Evolutionary conservation across 305 asterid species (phyloP), one percentile per base, ranked within the genome.

Genomic region (Petunia hybrid): DNA sequence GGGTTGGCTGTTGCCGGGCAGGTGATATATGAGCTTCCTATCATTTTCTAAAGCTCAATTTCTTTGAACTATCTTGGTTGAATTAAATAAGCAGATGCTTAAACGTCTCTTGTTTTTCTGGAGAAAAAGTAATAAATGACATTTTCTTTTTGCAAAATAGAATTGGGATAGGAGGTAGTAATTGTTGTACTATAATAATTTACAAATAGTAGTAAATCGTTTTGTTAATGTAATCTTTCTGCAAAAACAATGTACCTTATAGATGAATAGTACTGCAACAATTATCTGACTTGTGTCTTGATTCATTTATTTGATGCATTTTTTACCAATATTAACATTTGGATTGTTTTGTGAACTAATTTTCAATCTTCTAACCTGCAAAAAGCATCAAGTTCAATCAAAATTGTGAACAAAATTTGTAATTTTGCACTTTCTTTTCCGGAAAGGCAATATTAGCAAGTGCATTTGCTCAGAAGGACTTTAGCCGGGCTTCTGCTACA

Each of bases 1-100:
- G 98, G 97, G 0, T 86, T 94, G 77, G 97, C 97, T 5, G 97
- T 94, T 56, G 90, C 98, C 16, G 98, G 97, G 80, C 98, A 94
- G 91, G 98, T 94, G 22, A 73, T 73, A 73, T 12, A 51, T 43
- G 8, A 73, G 35, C 62, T 71, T 71, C 77, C 77, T 46, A 0
- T 70, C 42, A 3, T 46, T 68, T 42, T 13, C 56, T 68, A 3
- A 42, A 68, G 8, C 14, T 4, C 55, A 68, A 43, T 5, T 68
- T 68, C 73, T 42, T 41, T 35, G 31, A 48, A 71, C 61, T 48
- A 31, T 62, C 42, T 62, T 35, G 7, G 35, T 31, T 35, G 10
- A 62, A 22, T 22, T 22, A 22, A 22, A 22, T 22, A 22, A 22
- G 31, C 31, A 22, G 31, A 22, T 22, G 31, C 31, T 22, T 22